Evolutionary conservation across 108 stramenopile genomes (phyloP).

Genomic region (Nannochloropsis salina): DNA sequence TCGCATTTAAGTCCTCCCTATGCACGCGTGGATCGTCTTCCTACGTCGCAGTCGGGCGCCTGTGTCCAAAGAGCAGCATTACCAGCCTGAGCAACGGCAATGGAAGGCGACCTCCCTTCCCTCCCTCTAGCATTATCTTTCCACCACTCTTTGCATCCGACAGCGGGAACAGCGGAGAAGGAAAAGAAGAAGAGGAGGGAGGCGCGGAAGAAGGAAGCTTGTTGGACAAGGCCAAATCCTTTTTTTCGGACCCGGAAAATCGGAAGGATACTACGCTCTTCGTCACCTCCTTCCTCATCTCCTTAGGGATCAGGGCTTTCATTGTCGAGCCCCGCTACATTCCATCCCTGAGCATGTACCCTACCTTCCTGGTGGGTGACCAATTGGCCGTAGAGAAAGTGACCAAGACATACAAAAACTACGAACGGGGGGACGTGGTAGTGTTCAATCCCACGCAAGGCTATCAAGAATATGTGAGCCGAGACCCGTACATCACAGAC

Average conservation of each 20-base stretch:
- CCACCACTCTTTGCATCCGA: background rate
- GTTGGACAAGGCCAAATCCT: background rate
- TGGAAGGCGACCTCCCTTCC: background rate
- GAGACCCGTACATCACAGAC: conserved; percentile 52
- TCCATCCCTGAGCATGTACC: conserved; percentile 87
- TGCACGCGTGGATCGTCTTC: too few species aligned
- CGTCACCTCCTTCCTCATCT: conserved; percentile 32
- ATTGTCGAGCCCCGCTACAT: conserved; percentile 89
- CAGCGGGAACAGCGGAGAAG: conserved; percentile 22
- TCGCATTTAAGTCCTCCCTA: too few species aligned
- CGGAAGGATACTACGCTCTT: conserved; percentile 39
- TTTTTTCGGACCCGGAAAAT: conserved; percentile 24
- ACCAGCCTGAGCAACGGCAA: background rate
- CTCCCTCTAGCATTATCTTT: background rate
- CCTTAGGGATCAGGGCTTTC: conserved; percentile 43
- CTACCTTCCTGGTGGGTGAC: conserved; percentile 92
- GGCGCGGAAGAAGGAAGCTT: background rate
- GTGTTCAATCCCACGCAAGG: conserved; percentile 82
- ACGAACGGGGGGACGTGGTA: conserved; percentile 81
- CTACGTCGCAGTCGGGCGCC: too few species aligned
- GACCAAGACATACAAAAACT: conserved; percentile 70
- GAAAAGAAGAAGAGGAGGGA: background rate
- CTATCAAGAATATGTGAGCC: conserved; percentile 66
- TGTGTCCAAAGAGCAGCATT: background rate
- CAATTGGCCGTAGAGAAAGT: conserved; percentile 92